Conservation (phyloP, 371 early-diverging fungal genomes). For the Neoconidiobolus thromboides region DNA sequence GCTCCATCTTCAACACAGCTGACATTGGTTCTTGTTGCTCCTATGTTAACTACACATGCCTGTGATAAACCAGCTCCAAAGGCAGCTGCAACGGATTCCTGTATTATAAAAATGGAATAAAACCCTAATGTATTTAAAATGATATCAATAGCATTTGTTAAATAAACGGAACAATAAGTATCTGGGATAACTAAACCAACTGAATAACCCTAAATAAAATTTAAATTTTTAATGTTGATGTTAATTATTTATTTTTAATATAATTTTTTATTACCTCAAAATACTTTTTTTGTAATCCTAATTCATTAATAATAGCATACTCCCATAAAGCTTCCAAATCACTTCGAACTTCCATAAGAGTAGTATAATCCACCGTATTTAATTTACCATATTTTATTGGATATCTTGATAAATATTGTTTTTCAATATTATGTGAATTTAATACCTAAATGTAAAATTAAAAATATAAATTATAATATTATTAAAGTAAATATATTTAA, state of each 20-base stretch:
- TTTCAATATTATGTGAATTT: slow-evolving; percentile 13
- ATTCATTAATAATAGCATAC: slow-evolving; percentile 39
- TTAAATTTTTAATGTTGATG: neutral
- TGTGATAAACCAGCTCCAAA: slow-evolving; percentile 75
- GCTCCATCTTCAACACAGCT: slow-evolving; percentile 75
- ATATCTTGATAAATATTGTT: slow-evolving; percentile 24
- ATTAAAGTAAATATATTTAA: too few species aligned
- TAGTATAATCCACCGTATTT: slow-evolving; percentile 50
- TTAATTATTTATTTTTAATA: neutral
- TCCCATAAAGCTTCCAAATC: slow-evolving; percentile 69
- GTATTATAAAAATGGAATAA: slow-evolving; percentile 25
- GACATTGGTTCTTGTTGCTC: slow-evolving; percentile 69
- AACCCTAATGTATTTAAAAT: slow-evolving; percentile 59
- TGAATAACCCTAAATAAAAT: slow-evolving; percentile 24
- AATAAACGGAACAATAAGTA: slow-evolving; percentile 33
- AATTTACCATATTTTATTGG: slow-evolving; percentile 54
- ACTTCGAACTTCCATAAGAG: slow-evolving; percentile 35
- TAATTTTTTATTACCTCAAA: slow-evolving; percentile 22
- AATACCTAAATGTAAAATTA: slow-evolving; percentile 9
- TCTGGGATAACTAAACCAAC: slow-evolving; percentile 68
- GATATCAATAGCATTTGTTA: slow-evolving; percentile 39
- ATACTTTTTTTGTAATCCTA: slow-evolving; percentile 35
- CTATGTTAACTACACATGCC: slow-evolving; percentile 79
- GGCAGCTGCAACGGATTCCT: slow-evolving; percentile 61
- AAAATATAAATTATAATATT: neutral